phyloP scores from a whole-genome alignment of 2,329 filamentous ascomycete species.

The Rhynchosporium secalis region DNA sequence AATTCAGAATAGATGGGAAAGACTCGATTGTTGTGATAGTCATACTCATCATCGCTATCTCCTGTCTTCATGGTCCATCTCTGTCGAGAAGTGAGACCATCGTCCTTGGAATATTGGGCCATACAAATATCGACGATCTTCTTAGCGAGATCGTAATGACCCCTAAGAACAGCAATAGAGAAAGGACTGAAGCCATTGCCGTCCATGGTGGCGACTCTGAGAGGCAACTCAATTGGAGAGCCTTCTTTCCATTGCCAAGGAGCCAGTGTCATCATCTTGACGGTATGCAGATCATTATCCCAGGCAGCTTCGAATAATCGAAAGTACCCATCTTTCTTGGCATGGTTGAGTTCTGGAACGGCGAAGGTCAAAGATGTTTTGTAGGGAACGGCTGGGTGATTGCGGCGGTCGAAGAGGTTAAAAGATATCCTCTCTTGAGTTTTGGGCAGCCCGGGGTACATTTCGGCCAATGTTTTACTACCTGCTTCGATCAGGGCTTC shows the following conservation, averaged over 20 bases:
- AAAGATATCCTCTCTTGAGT: background rate
- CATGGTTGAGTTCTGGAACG: conserved; percentile 50
- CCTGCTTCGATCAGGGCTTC: conserved; percentile 54
- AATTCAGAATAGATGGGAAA: conserved; percentile 54
- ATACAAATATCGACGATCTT: conserved; percentile 69
- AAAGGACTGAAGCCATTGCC: conserved; percentile 53
- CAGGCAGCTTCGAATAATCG: conserved; percentile 74
- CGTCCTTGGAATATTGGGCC: conserved; percentile 63
- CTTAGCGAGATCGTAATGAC: conserved; percentile 63
- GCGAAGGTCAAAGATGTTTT: conserved; percentile 28
- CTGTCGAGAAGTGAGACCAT: conserved; percentile 33
- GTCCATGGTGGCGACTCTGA: conserved; percentile 64
- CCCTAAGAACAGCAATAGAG: conserved; percentile 64
- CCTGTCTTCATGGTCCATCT: conserved; percentile 45
- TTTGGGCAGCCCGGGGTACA: conserved; percentile 54
- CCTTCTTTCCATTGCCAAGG: conserved; percentile 47
- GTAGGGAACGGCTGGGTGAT: conserved; percentile 20
- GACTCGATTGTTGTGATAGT: conserved; percentile 34
- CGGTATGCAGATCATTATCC: conserved; percentile 63
- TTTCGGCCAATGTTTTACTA: conserved; percentile 66
- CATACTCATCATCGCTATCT: conserved; percentile 28
- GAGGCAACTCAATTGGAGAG: conserved; percentile 54
- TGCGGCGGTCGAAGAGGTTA: background rate
- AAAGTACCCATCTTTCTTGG: conserved; percentile 59
- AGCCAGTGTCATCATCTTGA: conserved; percentile 62